These are phyloP conservation scores for Colletotrichum tropicicola DNA, from an alignment of 2,329 filamentous ascomycete genomes.

Conservation along the genomic window DNA sequence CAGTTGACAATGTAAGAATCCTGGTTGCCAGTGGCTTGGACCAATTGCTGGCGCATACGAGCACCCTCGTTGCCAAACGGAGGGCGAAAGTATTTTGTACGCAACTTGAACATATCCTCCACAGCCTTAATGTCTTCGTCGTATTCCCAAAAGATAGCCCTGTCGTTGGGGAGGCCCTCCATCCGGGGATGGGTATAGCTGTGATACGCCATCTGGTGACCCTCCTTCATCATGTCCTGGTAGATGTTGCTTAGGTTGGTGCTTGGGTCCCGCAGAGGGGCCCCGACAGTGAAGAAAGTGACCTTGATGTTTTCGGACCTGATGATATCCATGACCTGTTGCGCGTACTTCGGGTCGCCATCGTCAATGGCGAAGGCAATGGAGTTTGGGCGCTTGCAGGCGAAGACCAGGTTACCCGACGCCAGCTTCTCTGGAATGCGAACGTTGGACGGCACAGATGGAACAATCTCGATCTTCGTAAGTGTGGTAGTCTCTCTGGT, in stretches of 20 bases:
- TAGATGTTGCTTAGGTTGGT: conserved; percentile 73
- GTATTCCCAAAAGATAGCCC: conserved; percentile 69
- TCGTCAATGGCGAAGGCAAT: conserved; percentile 80
- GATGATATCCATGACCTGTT: conserved; percentile 64
- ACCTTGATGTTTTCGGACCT: conserved; percentile 70
- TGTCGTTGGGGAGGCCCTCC: conserved; percentile 62
- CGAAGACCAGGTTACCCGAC: conserved; percentile 67
- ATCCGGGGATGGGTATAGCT: conserved; percentile 75
- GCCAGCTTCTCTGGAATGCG: conserved; percentile 67
- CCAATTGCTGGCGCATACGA: conserved; percentile 71
- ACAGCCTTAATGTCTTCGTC: conserved; percentile 63
- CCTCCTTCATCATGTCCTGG: conserved; percentile 66
- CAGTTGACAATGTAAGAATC: conserved; percentile 71
- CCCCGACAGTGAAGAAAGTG: conserved; percentile 77
- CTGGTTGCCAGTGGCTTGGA: conserved; percentile 56
- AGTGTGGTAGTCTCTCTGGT: conserved; percentile 58
- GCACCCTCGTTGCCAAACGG: conserved; percentile 76
- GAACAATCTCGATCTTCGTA: conserved; percentile 68
- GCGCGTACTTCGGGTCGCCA: conserved; percentile 59
- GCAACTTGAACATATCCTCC: conserved; percentile 43
- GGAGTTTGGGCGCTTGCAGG: conserved; percentile 73
- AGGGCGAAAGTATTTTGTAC: conserved; percentile 69
- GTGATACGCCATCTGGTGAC: conserved; percentile 76
- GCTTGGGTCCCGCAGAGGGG: conserved; percentile 63
- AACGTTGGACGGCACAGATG: conserved; percentile 59